Conservation (phyloP, 2,329 filamentous ascomycete genomes). For the Sclerotinia borealis region DNA sequence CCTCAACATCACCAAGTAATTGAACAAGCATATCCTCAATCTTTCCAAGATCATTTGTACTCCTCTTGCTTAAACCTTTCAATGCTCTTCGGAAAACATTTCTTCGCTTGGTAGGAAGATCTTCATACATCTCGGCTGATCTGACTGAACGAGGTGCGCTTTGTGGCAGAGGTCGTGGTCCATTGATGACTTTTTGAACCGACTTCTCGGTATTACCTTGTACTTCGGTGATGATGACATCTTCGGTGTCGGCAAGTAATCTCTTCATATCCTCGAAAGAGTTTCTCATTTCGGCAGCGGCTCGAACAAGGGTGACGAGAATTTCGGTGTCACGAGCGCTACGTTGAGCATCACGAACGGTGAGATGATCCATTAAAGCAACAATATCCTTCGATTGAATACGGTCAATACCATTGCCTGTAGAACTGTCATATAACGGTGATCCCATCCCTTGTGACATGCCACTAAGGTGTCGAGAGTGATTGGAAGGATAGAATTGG, state of each 20-base stretch:
- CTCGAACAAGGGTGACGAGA: constrained; percentile 84
- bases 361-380: constrained; percentile 96
- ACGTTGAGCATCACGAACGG: constrained; percentile 91
- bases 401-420: constrained; percentile 78
- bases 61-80: constrained; percentile 82
- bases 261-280: constrained; percentile 94
- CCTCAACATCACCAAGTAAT: constrained; percentile 86
- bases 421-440: constrained; percentile 84
- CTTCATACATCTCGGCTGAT: constrained; percentile 49
- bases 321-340: constrained; percentile 97
- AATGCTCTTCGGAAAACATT: constrained; percentile 94
- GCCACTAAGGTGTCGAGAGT: constrained; percentile 69
- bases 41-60: constrained; percentile 76
- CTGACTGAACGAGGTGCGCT: constrained; percentile 40
- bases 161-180: constrained; percentile 76
- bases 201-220: constrained; percentile 83
- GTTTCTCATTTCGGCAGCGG: constrained; percentile 93
- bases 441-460: constrained; percentile 89
- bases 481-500: constrained; percentile 57
- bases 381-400: constrained; percentile 97
- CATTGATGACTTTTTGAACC: constrained; percentile 73
- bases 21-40: constrained; percentile 93
- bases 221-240: constrained; percentile 79
- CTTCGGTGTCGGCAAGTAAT: constrained; percentile 84
- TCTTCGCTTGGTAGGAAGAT: constrained; percentile 69